These are phyloP conservation scores for Selaginella tamariscina DNA, from an alignment of 75 land plant species.

Conservation along the genomic window DNA sequence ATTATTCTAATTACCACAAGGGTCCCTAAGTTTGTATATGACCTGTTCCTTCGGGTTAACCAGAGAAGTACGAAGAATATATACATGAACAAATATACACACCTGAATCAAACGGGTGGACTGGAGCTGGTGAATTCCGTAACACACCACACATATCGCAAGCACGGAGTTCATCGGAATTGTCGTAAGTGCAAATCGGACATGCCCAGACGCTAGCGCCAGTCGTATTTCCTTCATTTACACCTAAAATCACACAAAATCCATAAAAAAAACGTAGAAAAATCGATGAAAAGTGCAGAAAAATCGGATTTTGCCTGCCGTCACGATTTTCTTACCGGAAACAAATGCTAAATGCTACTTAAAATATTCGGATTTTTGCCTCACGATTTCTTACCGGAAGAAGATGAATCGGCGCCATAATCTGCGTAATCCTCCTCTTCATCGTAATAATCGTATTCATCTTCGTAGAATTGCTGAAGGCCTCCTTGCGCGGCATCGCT, in stretches of 20 bases:
- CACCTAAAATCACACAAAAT: neutral
- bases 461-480: slow-evolving; percentile 32
- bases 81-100: neutral
- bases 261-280: neutral
- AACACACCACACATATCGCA: slow-evolving; percentile 87
- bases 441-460: slow-evolving; percentile 35
- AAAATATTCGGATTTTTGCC: neutral
- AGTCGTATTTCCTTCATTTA: slow-evolving; percentile 4
- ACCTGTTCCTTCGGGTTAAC: neutral
- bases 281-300: neutral
- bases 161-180: slow-evolving; percentile 32
- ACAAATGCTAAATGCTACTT: neutral
- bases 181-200: slow-evolving; percentile 74
- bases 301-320: neutral
- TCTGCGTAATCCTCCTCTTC: slow-evolving; percentile 15
- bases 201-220: slow-evolving; percentile 54
- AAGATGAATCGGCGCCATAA: neutral
- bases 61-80: neutral
- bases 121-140: neutral
- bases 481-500: slow-evolving; percentile 53
- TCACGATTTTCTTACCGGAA: neutral
- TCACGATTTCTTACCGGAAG: neutral
- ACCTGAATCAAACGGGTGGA: slow-evolving; percentile 1
- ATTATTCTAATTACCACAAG: neutral
- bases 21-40: neutral